Evolutionary conservation across 2,329 filamentous ascomycete genomes (phyloP), one percentile per base, ranked within the genome.

Genomic region (Colletotrichum tanaceti): DNA sequence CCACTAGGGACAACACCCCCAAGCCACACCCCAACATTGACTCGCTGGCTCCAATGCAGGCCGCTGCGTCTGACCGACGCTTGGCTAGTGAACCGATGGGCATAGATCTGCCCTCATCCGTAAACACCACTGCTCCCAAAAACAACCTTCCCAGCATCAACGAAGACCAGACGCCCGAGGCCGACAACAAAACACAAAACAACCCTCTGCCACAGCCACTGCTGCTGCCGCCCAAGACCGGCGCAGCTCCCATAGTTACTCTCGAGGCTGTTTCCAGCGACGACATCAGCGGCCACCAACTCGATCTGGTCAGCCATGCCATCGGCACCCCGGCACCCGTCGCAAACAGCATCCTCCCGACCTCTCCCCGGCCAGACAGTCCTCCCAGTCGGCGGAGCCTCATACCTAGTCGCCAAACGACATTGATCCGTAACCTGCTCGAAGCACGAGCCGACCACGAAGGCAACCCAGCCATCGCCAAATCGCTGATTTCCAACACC

Each of bases 361-460:
- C 72, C 43, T 73, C 65, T 32, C 72, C 73, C 24, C 58, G 74
- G 35, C 74, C 75, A 18, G 54, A 73, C 38, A 76, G 71, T n/a
- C 74, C 76, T 16, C 73, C 72, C 41, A 73, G 81, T 69, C 79
- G 78, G 62, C 83, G 85, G 73, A 84, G 82, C 70, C 76, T 85
- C 54, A 73, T 85, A 20, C 81, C 80, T 38, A 79, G 75, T 73
- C 80, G 77, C 70, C 85, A 83, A 73, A 80, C 79, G 46, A 81
- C 77, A 58, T 74, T 84, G 70, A 87, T 87, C 73, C 84, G 81
- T 71, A 85, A 85, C 13, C 80, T 90, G 55, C 82, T 90, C 70
- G 81, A 85, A 72, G 76, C 80, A 35, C 75, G 81, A 60, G 71
- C 77, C 35, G 52, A 68, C 71, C 74, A 77, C 72, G 80, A 81